Evolutionary conservation across 1,139 yeast genomes (phyloP).

Genomic region (Debaryomyces psychrophilus): DNA sequence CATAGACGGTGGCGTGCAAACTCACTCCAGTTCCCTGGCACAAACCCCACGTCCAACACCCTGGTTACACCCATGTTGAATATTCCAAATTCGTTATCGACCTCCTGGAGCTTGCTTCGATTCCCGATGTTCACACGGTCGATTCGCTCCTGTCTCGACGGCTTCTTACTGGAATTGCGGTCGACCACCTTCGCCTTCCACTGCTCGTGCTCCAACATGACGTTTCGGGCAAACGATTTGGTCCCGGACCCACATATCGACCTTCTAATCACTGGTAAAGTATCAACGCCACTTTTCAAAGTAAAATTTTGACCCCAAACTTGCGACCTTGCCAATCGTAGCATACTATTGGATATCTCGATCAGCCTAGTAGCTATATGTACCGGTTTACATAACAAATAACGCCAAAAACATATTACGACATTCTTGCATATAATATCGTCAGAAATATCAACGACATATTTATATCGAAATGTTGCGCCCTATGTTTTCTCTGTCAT

Average conservation of each 20-base stretch:
- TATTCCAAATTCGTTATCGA: constrained; percentile 34
- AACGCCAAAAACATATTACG: background rate
- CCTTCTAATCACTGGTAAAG: background rate
- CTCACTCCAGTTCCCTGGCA: constrained; percentile 96
- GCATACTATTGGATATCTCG: background rate
- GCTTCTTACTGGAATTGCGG: background rate
- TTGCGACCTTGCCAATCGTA: background rate
- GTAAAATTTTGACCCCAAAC: background rate
- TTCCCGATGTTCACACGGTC: constrained; percentile 27
- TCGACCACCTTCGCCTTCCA: constrained; percentile 1
- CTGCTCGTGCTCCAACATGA: constrained; percentile 5
- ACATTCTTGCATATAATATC: background rate
- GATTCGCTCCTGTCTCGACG: constrained; percentile 30
- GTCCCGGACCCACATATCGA: background rate
- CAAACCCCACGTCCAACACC: constrained; percentile 65
- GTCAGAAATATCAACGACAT: background rate
- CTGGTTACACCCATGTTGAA: constrained; percentile 30
- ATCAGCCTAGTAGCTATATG: background rate
- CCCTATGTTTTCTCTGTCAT: background rate
- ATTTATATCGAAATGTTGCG: background rate
- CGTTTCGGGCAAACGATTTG: constrained; percentile 1
- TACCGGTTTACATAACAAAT: background rate
- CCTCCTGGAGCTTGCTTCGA: constrained; percentile 29
- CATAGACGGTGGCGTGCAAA: constrained; percentile 54
- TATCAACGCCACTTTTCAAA: background rate